Base-by-base conservation (phyloP, 208 protist genomes). In the Acanthamoeba triangularis region DNA sequence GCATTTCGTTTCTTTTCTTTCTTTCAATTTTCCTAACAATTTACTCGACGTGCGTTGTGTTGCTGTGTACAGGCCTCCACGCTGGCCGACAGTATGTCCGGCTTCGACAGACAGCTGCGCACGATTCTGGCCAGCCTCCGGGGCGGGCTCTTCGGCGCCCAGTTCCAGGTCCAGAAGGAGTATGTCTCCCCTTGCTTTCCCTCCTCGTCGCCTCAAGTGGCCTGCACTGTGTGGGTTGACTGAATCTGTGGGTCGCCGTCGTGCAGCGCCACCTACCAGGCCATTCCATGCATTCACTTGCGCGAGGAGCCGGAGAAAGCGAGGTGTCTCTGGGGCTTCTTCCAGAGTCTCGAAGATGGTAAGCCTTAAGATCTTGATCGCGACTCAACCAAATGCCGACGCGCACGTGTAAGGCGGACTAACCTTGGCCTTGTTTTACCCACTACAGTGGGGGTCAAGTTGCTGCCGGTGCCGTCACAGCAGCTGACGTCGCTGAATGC, bases 261-360 rank as follows among this genome's bases (percentile, higher is more conserved):
- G 16, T 20, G 30, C 69, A 82, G 74, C 37, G 4, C 74, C 37
- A 82, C 74, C 10, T 82, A 65, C 82, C 47, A 90, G 54, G 35
- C 82, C 44, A 65, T 65, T 18, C 82, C 54, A 49, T 90, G 82
- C 54, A 90, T 90, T 41, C 82, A 90, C 47, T 49, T 90, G 47
- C 82, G 54, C 47, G 82, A 90, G 28, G 82, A 90, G 52, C 52
- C 54, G 82, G 82, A 90, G 82, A 90, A 90, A 49, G 82, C 82
- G n/a, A 59, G 54, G 37, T 49, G 49, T 8, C 49, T 90, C n/a
- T 90, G 47, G 47, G 54, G 82, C 47, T 90, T 67, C 54, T 65
- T 90, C 30, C 47, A 90, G 82, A 41, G 10, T n/a, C 49, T 90
- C n/a, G 82, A 90, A 90, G 82, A 90, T 23, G 82, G 82, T 90